phyloP scores from a whole-genome alignment of 345 rosid species.

The Syzygium grande region DNA sequence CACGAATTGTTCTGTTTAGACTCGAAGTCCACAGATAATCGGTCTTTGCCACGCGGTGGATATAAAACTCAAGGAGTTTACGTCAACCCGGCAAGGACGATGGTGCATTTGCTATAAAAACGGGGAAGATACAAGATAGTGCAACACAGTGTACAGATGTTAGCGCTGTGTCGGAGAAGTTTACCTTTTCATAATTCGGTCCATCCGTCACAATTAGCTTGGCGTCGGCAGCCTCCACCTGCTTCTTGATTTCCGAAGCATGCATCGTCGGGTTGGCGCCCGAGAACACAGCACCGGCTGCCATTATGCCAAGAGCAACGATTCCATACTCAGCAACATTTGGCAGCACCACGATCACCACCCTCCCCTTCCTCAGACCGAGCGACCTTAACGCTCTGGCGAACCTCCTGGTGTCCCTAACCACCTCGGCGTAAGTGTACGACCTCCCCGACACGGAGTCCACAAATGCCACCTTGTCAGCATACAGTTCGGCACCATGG shows the following conservation, averaged over 20 bases:
- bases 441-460: slow-evolving; percentile 71
- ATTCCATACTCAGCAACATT: slow-evolving; percentile 84
- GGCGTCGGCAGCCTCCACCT: slow-evolving; percentile 76
- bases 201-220: slow-evolving; percentile 64
- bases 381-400: slow-evolving; percentile 70
- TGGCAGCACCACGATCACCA: slow-evolving; percentile 81
- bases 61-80: neutral
- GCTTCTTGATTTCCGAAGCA: slow-evolving; percentile 70
- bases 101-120: neutral
- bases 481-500: slow-evolving; percentile 57
- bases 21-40: neutral
- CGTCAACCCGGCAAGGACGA: neutral
- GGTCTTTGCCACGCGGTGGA: neutral
- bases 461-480: slow-evolving; percentile 73
- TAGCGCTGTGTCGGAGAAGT: neutral
- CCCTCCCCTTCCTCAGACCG: slow-evolving; percentile 76
- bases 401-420: slow-evolving; percentile 57
- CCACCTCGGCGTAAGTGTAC: slow-evolving; percentile 59
- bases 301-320: slow-evolving; percentile 79
- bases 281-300: slow-evolving; percentile 85
- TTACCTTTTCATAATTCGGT: slow-evolving; percentile 59
- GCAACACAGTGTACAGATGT: neutral
- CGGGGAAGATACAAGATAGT: neutral
- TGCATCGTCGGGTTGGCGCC: slow-evolving; percentile 84
- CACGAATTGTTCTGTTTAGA: neutral